phyloP scores from a whole-genome alignment of 495 filamentous ascomycete genomes.

The Letharia columbiana region DNA sequence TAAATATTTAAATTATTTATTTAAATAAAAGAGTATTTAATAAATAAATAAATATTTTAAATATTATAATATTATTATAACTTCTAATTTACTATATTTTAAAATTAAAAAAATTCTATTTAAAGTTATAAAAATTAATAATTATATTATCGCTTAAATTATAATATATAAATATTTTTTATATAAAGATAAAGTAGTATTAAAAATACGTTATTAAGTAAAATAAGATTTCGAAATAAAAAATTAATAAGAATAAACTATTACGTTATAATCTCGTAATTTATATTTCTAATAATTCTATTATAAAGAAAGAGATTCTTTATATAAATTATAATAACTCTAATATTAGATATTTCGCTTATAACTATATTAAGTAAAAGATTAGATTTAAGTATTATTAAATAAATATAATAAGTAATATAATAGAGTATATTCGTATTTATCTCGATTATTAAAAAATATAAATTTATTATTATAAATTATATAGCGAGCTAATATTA shows the following conservation, averaged over 20 bases:
- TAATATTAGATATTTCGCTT: neutral
- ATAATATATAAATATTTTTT: too few relatives aligned
- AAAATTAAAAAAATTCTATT: neutral
- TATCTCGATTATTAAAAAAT: too few relatives aligned
- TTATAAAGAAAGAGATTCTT: too few relatives aligned
- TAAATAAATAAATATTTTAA: neutral
- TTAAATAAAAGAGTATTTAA: neutral
- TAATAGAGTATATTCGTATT: neutral
- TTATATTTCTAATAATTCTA: too few relatives aligned
- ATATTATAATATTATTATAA: neutral
- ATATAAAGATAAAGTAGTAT: neutral
- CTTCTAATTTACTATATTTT: neutral
- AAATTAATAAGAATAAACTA: neutral
- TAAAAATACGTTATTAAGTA: neutral
- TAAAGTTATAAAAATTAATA: neutral
- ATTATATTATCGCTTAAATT: too few relatives aligned
- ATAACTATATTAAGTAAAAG: neutral
- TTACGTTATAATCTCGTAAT: neutral
- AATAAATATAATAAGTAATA: neutral
- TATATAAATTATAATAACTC: too few relatives aligned
- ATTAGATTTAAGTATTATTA: neutral
- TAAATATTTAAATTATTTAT: too few relatives aligned
- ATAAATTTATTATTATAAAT: too few relatives aligned
- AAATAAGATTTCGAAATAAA: neutral
- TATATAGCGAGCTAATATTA: too few relatives aligned